phyloP scores from a whole-genome alignment of 2,329 filamentous ascomycete species.

The Tolypocladium tundrense region DNA sequence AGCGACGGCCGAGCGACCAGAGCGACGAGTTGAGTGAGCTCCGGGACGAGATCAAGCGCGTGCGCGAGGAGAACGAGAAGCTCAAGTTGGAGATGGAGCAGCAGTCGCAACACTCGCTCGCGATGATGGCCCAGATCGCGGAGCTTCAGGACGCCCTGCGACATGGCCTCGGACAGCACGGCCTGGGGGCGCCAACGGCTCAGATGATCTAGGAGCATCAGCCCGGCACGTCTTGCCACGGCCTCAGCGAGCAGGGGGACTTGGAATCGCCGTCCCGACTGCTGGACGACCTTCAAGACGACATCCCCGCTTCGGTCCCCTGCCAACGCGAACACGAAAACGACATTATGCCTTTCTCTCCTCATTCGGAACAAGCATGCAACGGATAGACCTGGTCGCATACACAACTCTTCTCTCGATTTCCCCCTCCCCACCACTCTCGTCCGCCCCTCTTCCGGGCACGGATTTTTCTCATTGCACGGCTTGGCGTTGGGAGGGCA shows the following conservation, averaged over 20 bases:
- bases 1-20: slow-evolving; percentile 25
- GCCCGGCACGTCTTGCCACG: slow-evolving; percentile 1
- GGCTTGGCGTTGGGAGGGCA: background rate
- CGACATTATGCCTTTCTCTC: background rate
- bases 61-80: slow-evolving; percentile 55
- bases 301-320: background rate
- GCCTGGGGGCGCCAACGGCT: slow-evolving; percentile 26
- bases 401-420: background rate
- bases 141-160: slow-evolving; percentile 33
- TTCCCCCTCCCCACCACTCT: slow-evolving; percentile 2
- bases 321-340: background rate
- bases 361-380: background rate
- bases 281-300: background rate
- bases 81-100: slow-evolving; percentile 39
- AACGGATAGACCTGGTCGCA: background rate
- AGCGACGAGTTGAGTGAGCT: slow-evolving; percentile 42
- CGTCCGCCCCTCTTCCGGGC: background rate
- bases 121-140: slow-evolving; percentile 39
- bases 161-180: slow-evolving; percentile 20
- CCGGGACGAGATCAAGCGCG: slow-evolving; percentile 54
- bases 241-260: background rate
- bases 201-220: slow-evolving; percentile 25
- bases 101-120: slow-evolving; percentile 34
- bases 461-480: slow-evolving; percentile 3
- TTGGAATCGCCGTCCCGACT: background rate